Conservation (phyloP, 352 stramenopile genomes). For the Globisporangium paroecandrum region DNA sequence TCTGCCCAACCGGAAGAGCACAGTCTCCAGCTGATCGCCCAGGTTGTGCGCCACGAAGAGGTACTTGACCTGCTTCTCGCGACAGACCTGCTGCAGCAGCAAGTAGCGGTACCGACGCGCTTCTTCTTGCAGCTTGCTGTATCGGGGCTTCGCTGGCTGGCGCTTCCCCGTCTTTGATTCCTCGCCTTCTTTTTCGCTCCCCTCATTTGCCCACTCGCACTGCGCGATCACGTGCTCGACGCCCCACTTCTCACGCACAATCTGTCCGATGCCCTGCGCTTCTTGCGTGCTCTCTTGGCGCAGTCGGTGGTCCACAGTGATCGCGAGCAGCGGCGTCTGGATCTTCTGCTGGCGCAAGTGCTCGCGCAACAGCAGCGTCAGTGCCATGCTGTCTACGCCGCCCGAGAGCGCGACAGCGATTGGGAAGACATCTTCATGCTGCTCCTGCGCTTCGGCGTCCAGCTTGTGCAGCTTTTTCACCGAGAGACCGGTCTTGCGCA, state of each 20-base stretch:
- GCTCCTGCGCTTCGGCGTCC: conserved; percentile 22
- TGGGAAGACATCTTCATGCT: conserved; percentile 27
- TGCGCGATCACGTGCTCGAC: conserved; percentile 52
- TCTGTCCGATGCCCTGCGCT: conserved; percentile 42
- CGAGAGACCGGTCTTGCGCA: conserved; percentile 39
- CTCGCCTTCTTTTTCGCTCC: not conserved
- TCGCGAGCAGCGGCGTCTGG: conserved; percentile 60
- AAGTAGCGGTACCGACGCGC: conserved; percentile 67
- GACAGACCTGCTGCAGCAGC: conserved; percentile 51
- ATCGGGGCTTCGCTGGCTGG: conserved; percentile 31
- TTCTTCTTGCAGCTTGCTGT: conserved; percentile 76
- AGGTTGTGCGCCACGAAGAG: conserved; percentile 81
- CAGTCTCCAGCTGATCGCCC: conserved; percentile 79
- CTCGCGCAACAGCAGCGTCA: conserved; percentile 72
- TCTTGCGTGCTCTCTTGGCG: conserved; percentile 62
- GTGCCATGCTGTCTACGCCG: conserved; percentile 76
- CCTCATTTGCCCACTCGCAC: conserved; percentile 43
- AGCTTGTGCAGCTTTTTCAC: conserved; percentile 37
- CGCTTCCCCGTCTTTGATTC: not conserved
- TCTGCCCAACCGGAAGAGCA: conserved; percentile 72
- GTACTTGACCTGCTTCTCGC: conserved; percentile 44
- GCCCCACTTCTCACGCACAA: conserved; percentile 37
- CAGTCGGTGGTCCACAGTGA: conserved; percentile 79
- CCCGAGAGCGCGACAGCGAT: conserved; percentile 74
- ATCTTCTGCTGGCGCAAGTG: conserved; percentile 46